These are phyloP conservation scores for Colletotrichum abscissum DNA, from an alignment of 2,329 filamentous ascomycete species.

Conservation along the genomic window DNA sequence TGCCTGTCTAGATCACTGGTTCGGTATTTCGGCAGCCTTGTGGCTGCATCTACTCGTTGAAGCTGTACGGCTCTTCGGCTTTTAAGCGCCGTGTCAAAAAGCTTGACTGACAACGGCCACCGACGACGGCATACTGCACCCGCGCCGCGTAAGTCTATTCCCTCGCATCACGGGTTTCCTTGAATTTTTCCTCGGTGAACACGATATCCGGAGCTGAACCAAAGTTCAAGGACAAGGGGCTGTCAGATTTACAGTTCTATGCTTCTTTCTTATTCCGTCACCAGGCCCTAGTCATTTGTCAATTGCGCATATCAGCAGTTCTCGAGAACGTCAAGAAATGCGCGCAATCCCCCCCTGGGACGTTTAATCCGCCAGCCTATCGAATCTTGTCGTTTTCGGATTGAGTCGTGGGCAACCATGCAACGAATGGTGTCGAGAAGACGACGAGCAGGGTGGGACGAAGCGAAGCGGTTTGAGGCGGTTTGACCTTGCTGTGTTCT, in stretches of 20 bases:
- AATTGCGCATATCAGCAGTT: constrained; percentile 1
- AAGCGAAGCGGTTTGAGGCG: constrained; percentile 21
- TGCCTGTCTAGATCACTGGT: background rate
- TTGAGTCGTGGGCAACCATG: constrained; percentile 8
- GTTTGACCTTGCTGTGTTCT: constrained; percentile 25
- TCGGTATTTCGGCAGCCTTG: constrained; percentile 13
- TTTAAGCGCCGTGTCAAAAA: background rate
- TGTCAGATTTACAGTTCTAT: background rate
- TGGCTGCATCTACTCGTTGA: constrained; percentile 1
- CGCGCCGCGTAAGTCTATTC: background rate
- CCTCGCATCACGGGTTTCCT: background rate
- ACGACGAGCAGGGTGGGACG: constrained; percentile 10
- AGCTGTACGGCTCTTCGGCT: background rate
- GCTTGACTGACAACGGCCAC: background rate
- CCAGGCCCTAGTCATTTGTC: constrained; percentile 4
- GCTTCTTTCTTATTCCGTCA: background rate
- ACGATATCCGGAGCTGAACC: constrained; percentile 13
- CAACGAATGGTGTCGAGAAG: constrained; percentile 14
- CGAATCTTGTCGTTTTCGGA: constrained; percentile 1
- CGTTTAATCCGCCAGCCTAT: constrained; percentile 4
- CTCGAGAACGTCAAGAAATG: background rate
- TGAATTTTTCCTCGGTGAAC: background rate
- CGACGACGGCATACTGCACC: constrained; percentile 15
- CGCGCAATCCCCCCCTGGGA: constrained; percentile 3
- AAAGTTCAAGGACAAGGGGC: background rate